Conservation (phyloP, 2,329 filamentous ascomycete species). For the Aureobasidium zeae region DNA sequence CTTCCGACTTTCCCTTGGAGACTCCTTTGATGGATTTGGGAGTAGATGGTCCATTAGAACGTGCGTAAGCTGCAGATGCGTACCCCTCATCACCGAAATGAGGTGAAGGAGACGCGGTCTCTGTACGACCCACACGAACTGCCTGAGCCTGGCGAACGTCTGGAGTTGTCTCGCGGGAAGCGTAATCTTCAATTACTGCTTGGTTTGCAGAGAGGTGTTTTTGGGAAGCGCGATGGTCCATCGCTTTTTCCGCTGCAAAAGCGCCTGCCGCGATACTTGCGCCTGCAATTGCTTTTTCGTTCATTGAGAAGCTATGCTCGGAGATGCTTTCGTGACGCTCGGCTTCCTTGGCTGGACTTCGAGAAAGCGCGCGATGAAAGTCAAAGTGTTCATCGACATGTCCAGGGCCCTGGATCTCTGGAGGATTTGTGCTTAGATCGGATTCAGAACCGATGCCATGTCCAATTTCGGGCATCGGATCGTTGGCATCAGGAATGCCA, state of each 20-base stretch:
- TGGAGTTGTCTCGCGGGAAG: conserved; percentile 13
- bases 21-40: neutral
- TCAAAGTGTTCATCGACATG: neutral
- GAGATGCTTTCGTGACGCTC: conserved; percentile 11
- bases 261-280: conserved; percentile 16
- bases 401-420: conserved; percentile 19
- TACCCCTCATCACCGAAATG: conserved; percentile 18
- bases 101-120: conserved; percentile 12
- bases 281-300: conserved; percentile 8
- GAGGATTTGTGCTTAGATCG: conserved; percentile 71
- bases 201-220: conserved; percentile 6
- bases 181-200: conserved; percentile 14
- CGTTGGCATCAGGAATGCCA: conserved; percentile 57
- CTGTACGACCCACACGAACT: conserved; percentile 8
- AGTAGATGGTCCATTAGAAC: conserved; percentile 15
- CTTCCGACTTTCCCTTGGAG: conserved; percentile 1
- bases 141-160: conserved; percentile 15
- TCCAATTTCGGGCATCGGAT: conserved; percentile 71
- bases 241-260: neutral
- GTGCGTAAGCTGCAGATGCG: conserved; percentile 17
- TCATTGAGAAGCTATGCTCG: conserved; percentile 1
- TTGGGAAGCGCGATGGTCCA: neutral
- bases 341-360: conserved; percentile 5
- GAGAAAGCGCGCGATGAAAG: neutral
- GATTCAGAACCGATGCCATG: conserved; percentile 49